Base-by-base conservation (phyloP, 805 yeast genomes). In the Candida montana region DNA sequence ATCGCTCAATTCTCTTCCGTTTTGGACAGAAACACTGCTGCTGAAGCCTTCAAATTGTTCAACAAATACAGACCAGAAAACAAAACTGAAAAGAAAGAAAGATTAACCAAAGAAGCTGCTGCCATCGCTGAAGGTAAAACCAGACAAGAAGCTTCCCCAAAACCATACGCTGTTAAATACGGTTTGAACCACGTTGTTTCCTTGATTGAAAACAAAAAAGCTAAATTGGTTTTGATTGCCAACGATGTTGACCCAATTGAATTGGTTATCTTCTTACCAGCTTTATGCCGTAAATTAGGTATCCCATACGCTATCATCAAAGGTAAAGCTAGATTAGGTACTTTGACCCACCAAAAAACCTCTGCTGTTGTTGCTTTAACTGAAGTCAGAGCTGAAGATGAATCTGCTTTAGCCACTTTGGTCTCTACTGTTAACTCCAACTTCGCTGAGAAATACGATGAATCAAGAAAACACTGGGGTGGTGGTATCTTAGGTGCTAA, bases 61-160 rank as follows among this genome's bases (percentile, higher is more conserved):
- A 89, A 89, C 95, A 91, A 93, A 80, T 91, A 91, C 88, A 83
- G 95, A 77, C 98, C 99, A 67, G 99, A 91, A 81, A 86, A 96
- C 55, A 65, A 81, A 65, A 83, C 89, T 67, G 96, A 93, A 79
- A 91, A 91, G 95, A 89, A 89, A 83, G 96, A 88, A 79, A 89
- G 99, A 80, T 83, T 91, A 66, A 83, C 93, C 74, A 87, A 86
- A 77, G 98, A 93, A 79, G 96, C 99, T 57, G 96, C 96, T 64
- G 98, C 96, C 61, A 81, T 90, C 65, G 96, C 96, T 53, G 96
- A 88, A 68, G 98, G 98, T 72, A 89, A 90, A 82, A 79, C 87
- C 74, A 90, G 86, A 72, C 89, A 86, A 75, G 97, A 90, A 61
- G 96, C 83, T 61, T 88, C 96, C 61, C 83, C 89, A 69, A 91